Base-by-base conservation (phyloP, 106 monocot genomes). In the Acorus gramineus region DNA sequence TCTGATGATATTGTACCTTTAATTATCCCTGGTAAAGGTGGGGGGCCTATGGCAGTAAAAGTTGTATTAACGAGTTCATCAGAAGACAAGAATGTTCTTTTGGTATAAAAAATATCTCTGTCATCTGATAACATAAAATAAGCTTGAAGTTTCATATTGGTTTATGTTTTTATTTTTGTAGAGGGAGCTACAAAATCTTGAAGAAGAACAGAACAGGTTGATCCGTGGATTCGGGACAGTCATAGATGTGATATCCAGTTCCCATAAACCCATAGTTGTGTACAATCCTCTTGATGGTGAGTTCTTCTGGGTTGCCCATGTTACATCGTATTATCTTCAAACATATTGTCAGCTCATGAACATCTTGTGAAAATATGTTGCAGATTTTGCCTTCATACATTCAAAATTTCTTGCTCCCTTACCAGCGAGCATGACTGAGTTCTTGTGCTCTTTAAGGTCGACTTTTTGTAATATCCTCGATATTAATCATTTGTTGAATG, bases 161-260 rank as follows among this genome's bases (percentile, higher is more conserved):
- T 28, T 28, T 28, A 28, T 28, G 6, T 51, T 44, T 59, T 65
- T 47, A 67, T 14, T 49, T 7, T 50, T 53, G 6, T 55, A 85
- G 85, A 67, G 5, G 45, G 96, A 91, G 64, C 49, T 96, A 66
- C 60, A 87, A 64, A 71, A 42, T 65, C 50, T 75, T 62, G 83
- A 96, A 68, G 83, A 85, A 42, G 91, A 91, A 50, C 69, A 83
- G 61, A 77, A 87, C 44, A 64, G 80, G 48, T 85, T 83, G 77
- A 12, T 91, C 47, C 76, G 83, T 49, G 96, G 91, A 51, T 96
- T 96, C 68, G 74, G 96, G 68, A 83, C 85, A 76, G 82, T 96
- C 49, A 70, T 91, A 64, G 96, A 96, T 72, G 52, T 91, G 67
- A 76, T 96, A 49, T 85, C 96, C 42, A 69, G 46, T 60, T 87